These are phyloP conservation scores for Cupressus sempervirens DNA, from an alignment of 75 land plant species.

Conservation along the genomic window DNA sequence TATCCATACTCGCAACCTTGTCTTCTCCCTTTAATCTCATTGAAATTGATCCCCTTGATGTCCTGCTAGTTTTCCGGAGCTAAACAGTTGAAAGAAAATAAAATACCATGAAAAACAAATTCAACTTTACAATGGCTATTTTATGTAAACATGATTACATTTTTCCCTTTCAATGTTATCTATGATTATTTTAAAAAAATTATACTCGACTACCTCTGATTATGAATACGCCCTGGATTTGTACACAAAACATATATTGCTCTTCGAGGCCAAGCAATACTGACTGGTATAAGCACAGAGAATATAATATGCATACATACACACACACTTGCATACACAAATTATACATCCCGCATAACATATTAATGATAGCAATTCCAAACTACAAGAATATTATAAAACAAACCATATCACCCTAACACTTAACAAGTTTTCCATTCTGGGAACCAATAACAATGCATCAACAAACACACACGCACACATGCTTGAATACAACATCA, in stretches of 20 bases:
- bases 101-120: neutral
- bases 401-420: slow-evolving; percentile 48
- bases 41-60: slow-evolving; percentile 66
- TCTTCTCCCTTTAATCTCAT: slow-evolving; percentile 81
- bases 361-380: neutral
- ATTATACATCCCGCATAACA: neutral
- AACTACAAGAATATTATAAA: neutral
- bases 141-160: neutral
- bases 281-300: neutral
- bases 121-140: neutral
- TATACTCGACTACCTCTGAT: neutral
- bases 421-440: slow-evolving; percentile 63
- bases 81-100: slow-evolving; percentile 11
- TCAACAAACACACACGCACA: too few species aligned
- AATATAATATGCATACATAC: neutral
- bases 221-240: too few species aligned
- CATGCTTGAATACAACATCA: too few species aligned
- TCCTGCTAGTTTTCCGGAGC: slow-evolving; percentile 77
- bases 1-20: slow-evolving; percentile 86
- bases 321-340: neutral
- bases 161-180: neutral
- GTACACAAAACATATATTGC: too few species aligned
- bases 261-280: too few species aligned
- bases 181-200: neutral
- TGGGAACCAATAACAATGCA: slow-evolving; percentile 75